These are phyloP conservation scores for Pseudogymnoascus sp. DNA, from an alignment of 2,329 filamentous ascomycete genomes.

Conservation along the genomic window DNA sequence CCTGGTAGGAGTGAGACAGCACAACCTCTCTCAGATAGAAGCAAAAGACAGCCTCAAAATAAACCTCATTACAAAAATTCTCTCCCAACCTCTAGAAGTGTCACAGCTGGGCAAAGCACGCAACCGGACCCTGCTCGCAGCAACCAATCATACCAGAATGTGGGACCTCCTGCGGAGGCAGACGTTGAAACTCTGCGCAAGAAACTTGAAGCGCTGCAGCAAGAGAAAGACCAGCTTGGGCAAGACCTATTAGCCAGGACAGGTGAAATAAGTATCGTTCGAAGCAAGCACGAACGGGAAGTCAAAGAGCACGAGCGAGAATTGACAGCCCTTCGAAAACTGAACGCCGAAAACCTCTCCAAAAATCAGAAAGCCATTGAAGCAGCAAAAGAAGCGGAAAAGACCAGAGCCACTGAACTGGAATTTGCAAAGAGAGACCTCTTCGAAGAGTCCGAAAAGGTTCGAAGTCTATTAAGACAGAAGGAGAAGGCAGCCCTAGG, in stretches of 20 bases:
- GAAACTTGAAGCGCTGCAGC: conserved; percentile 28
- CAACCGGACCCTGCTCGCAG: neutral
- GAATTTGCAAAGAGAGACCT: conserved; percentile 67
- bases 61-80: neutral
- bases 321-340: conserved; percentile 51
- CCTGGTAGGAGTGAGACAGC: neutral
- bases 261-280: conserved; percentile 68
- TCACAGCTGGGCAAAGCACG: neutral
- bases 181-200: conserved; percentile 1
- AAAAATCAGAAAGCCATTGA: conserved; percentile 58
- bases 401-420: conserved; percentile 58
- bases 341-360: conserved; percentile 54
- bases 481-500: conserved; percentile 36
- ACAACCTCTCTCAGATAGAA: conserved; percentile 4
- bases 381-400: conserved; percentile 53
- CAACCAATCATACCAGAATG: conserved; percentile 9
- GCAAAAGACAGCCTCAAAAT: neutral
- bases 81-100: neutral
- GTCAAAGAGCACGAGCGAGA: conserved; percentile 54
- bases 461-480: conserved; percentile 32
- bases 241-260: conserved; percentile 52
- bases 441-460: conserved; percentile 44
- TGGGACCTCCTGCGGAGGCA: neutral
- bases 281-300: conserved; percentile 56
- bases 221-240: conserved; percentile 46